Conservation (phyloP, 2,329 filamentous ascomycete species). For the Akanthomyces lecanii region DNA sequence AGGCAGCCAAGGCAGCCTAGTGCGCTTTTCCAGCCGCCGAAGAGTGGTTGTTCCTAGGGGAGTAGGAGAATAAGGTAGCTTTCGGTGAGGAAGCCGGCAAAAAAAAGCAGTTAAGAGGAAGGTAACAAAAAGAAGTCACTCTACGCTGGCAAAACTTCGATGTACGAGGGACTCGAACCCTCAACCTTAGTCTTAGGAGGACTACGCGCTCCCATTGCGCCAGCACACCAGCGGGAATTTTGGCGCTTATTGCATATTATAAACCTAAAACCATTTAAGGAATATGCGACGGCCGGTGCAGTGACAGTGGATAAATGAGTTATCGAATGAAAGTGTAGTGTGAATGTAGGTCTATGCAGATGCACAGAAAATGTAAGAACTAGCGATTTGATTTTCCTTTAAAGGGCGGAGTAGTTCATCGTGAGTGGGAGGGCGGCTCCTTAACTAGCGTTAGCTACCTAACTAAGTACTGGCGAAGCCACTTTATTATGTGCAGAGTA, state of each 20-base stretch:
- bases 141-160: not conserved
- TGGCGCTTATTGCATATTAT: not conserved
- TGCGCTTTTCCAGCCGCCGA: too few species aligned
- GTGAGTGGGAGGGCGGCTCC: not conserved
- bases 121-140: too few species aligned
- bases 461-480: too few species aligned
- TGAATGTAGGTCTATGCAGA: not conserved
- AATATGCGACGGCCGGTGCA: not conserved
- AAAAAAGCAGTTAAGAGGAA: too few species aligned
- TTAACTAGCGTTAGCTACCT: too few species aligned
- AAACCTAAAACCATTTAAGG: not conserved
- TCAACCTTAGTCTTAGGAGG: slow-evolving; percentile 35
- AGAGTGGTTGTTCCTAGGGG: too few species aligned
- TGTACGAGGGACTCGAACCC: slow-evolving; percentile 35
- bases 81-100: too few species aligned
- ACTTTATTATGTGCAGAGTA: too few species aligned
- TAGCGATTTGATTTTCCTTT: not conserved
- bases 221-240: slow-evolving; percentile 9
- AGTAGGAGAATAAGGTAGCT: too few species aligned
- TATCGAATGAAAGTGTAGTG: not conserved
- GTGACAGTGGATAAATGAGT: not conserved
- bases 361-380: not conserved
- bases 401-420: not conserved
- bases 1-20: too few species aligned
- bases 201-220: slow-evolving; percentile 13